Evolutionary conservation across 1,284 basidiomycete genomes (phyloP), one percentile per base, ranked within the genome.

Genomic region (Flammula alnicola): DNA sequence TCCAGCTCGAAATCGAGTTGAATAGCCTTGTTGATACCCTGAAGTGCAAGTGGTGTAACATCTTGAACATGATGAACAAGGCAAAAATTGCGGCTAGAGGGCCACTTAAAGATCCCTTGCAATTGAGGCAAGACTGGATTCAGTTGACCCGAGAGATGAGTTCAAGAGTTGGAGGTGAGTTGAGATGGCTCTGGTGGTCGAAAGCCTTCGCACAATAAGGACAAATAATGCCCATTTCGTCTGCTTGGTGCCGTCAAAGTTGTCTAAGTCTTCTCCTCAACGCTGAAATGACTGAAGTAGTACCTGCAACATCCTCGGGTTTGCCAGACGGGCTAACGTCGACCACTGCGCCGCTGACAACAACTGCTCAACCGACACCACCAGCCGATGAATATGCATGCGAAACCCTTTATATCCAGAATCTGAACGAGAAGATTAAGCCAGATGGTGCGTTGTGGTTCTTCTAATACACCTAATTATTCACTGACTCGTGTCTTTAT

Each of bases 371-470:
- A 27, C 61, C 59, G 5, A 51, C 62, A 9, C 57, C 63, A 32
- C 70, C 73, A 26, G 63, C 57, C 23, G 74, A 77, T 14, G 81
- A 85, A 59, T 52, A 71, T 55, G 77, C 77, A 27, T 83, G 86
- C 38, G 93, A 96, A 71, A 98, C 96, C 12, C 77, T 99, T 32
- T 99, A 98, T 68, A 87, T 98, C 61, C 93, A 98, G 71, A 99
- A 99, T 71, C 74, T 99, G 64, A 98, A 99, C 69, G 96, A 99
- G 76, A 94, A 92, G 74, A 93, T 99, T 58, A 93, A 93, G 70
- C 77, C 95, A 47, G 83, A 85, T 57, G 86, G 91, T 93, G 50
- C 52, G 76, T 68, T 46, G 39, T 27, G 10, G 11, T 10, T 49
- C 48, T 38, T 38, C 14, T 16, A 17, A 10, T 11, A 14, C 19